Evolutionary conservation across 2,329 filamentous ascomycete species (phyloP).

Genomic region (Tricladium varicosporioides): DNA sequence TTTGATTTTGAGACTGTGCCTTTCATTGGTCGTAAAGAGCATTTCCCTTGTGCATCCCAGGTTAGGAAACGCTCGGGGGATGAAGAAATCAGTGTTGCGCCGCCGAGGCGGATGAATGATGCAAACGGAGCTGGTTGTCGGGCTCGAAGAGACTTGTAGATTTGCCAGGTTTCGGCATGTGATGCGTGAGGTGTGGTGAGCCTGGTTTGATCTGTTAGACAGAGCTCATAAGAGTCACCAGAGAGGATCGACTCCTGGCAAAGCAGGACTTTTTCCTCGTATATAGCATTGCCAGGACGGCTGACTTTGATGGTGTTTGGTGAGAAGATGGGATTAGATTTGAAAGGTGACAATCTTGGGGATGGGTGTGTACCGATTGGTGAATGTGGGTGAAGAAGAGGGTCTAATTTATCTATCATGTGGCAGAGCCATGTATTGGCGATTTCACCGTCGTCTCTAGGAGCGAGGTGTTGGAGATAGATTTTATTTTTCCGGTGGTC

Average conservation of each 20-base stretch:
- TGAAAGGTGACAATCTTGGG: neutral
- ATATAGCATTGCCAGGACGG: conserved; percentile 23
- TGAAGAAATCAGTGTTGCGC: conserved; percentile 72
- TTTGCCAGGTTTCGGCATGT: conserved; percentile 21
- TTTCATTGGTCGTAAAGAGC: conserved; percentile 91
- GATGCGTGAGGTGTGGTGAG: conserved; percentile 14
- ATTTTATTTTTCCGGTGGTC: conserved; percentile 56
- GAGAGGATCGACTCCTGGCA: conserved; percentile 37
- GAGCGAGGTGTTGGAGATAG: conserved; percentile 56
- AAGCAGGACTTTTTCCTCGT: conserved; percentile 35
- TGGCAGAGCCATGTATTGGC: conserved; percentile 18
- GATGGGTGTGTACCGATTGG: neutral
- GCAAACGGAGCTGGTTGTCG: conserved; percentile 51
- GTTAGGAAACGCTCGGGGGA: conserved; percentile 88
- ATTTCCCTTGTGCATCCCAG: conserved; percentile 58
- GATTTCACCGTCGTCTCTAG: conserved; percentile 34
- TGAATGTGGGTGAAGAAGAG: neutral
- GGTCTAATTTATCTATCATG: conserved; percentile 13
- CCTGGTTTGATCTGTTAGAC: conserved; percentile 36
- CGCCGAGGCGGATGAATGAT: conserved; percentile 71
- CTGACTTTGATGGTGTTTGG: conserved; percentile 5
- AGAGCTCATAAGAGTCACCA: conserved; percentile 42
- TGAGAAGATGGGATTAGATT: conserved; percentile 14
- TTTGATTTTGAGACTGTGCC: conserved; percentile 83
- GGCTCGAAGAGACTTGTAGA: conserved; percentile 32